phyloP scores from a whole-genome alignment of 1,284 basidiomycete genomes.

The Pterula multifida region DNA sequence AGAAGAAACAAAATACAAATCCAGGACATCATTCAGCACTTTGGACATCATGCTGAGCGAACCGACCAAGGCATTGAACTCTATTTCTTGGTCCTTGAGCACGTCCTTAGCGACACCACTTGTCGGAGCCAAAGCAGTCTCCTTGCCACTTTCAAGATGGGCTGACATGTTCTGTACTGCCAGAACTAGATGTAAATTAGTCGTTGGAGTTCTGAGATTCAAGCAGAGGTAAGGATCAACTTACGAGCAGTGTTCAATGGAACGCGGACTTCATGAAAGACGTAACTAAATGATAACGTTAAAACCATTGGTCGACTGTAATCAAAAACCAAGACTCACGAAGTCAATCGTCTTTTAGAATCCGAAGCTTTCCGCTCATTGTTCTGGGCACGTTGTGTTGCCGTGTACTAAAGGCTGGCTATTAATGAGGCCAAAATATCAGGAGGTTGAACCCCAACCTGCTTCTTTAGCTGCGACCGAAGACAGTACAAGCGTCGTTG shows the following conservation, averaged over 20 bases:
- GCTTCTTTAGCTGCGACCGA: not conserved
- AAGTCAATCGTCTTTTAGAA: not conserved
- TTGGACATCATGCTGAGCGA: conserved; percentile 59
- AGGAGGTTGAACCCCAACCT: not conserved
- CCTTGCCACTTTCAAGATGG: not conserved
- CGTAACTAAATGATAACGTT: conserved; percentile 6
- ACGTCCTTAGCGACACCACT: conserved; percentile 22
- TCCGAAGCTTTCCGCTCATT: not conserved
- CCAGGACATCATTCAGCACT: conserved; percentile 81
- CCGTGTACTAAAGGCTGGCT: not conserved
- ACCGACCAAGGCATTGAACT: conserved; percentile 49
- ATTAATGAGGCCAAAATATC: not conserved
- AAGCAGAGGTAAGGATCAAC: not conserved
- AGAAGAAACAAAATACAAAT: conserved; percentile 41
- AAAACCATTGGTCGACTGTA: no score
- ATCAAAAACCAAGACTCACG: not conserved
- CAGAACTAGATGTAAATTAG: conserved; percentile 22
- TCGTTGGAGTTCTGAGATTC: not conserved
- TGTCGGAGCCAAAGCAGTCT: not conserved
- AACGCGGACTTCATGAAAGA: conserved; percentile 36
- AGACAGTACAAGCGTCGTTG: not conserved
- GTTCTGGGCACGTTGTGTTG: not conserved
- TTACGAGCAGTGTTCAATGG: conserved; percentile 55
- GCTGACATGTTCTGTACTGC: conserved; percentile 67
- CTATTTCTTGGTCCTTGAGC: conserved; percentile 35